Conservation (phyloP, 306 rosid genomes). For the Coriaria nepalensis region DNA sequence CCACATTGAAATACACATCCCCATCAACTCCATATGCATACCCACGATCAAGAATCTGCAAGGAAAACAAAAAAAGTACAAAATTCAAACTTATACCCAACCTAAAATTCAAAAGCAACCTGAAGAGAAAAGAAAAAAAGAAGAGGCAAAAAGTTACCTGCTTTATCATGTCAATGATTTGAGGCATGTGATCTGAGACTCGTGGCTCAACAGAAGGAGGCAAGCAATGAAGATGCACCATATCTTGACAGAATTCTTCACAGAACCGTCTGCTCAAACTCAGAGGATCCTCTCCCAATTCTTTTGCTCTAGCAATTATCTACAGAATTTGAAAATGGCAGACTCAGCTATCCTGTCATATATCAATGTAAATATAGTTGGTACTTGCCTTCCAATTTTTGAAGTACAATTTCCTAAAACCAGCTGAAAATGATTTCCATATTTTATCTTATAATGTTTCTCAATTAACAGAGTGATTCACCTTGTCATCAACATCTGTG, state of each 20-base stretch:
- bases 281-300: conserved; percentile 82
- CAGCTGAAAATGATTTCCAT: too few relatives aligned
- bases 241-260: conserved; percentile 67
- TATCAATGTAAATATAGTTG: conserved; percentile 52
- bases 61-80: conserved; percentile 18
- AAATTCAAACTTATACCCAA: too few relatives aligned
- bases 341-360: conserved; percentile 94
- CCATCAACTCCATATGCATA: conserved; percentile 75
- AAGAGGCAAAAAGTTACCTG: conserved; percentile 34
- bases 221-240: conserved; percentile 61
- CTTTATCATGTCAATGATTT: conserved; percentile 74
- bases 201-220: conserved; percentile 80
- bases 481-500: conserved; percentile 98
- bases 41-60: conserved; percentile 80
- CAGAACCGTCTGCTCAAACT: conserved; percentile 67
- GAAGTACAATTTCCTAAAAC: too few relatives aligned
- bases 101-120: too few relatives aligned
- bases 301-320: conserved; percentile 83
- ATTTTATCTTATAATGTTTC: too few relatives aligned
- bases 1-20: conserved; percentile 75
- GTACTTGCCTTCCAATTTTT: conserved; percentile 24
- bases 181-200: conserved; percentile 87
- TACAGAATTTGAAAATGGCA: conserved; percentile 89
- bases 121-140: not conserved
- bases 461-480: conserved; percentile 22